Evolutionary conservation across 169 alveolate species (phyloP).

Genomic region (Perkinsus marinus): DNA sequence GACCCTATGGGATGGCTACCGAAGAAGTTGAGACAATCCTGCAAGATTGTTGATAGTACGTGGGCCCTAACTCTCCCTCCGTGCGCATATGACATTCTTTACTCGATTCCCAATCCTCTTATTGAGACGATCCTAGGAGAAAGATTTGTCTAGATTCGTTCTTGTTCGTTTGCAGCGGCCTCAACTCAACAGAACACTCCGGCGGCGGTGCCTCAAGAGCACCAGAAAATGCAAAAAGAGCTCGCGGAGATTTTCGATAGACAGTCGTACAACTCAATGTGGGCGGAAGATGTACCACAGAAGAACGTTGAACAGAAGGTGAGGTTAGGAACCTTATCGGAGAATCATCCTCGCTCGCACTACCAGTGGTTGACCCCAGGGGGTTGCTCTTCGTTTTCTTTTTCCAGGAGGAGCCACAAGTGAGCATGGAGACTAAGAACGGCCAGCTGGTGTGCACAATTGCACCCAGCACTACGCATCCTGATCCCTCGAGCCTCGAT

Average conservation of each 20-base stretch:
- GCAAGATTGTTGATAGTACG: slow-evolving; percentile 5
- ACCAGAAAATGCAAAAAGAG: background rate
- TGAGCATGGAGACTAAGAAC: background rate
- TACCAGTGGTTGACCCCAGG: background rate
- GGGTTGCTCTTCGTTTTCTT: background rate
- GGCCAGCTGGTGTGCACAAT: background rate
- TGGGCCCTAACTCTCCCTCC: background rate
- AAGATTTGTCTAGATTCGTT: no score
- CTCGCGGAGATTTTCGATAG: background rate
- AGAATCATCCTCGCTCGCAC: no score
- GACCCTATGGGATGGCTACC: slow-evolving; percentile 10
- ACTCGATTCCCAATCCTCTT: no score
- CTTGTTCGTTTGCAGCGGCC: no score
- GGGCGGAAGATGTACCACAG: background rate
- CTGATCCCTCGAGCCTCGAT: background rate
- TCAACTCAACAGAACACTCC: no score
- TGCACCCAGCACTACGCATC: background rate
- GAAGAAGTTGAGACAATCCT: background rate
- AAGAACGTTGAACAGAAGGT: background rate
- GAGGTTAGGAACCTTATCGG: no score
- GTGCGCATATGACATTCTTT: no score
- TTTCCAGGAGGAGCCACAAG: background rate
- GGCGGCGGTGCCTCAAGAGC: background rate
- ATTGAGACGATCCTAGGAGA: no score
- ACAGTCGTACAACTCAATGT: background rate